Evolutionary conservation across 345 rosid genomes (phyloP), one percentile per base, ranked within the genome.

Genomic region (Cardamine resedifolia): DNA sequence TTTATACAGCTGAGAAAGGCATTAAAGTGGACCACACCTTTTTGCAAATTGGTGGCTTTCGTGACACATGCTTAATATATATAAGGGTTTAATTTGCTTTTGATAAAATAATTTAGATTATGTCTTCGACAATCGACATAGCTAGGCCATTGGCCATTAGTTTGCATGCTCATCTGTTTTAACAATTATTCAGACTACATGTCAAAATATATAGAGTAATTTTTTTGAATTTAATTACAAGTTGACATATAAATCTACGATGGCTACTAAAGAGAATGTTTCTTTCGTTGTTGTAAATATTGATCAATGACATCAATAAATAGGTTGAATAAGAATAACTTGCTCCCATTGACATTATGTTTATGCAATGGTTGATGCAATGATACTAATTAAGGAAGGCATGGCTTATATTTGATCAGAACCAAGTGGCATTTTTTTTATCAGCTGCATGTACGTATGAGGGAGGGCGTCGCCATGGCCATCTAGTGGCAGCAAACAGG

Each of bases 1-100:
- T 75, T 61, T 70, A 75, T 82, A 83, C 85, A 87, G 84, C 84
- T 38, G 45, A 68, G 74, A 71, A 80, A 82, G 83, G 75, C 76
- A 63, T 71, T 59, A 70, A 75, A 72, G 50, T 81, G 85, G 78
- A 86, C 89, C 83, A 81, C 55, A 48, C 10, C 45, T 36, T 60
- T 78, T 63, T 62, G 49, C 72, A 77, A 71, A 65, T 65, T 71
- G 64, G 68, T 77, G 72, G 68, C 72, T 71, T 70, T 70, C 18
- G 50, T 60, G 73, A 75, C 63, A 68, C 31, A 68, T 52, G 70
- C 58, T 52, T 52, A 68, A 43, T 41, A 31, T 31, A 41, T 14
- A 44, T 44, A 47, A 57, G 45, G 73, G 23, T 43, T 68, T n/a
- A n/a, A n/a, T n/a, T 63, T 76, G 62, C 75, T 70, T 70, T 70